Evolutionary conservation across 306 rosid genomes (phyloP).

Genomic region (Prunus padus): DNA sequence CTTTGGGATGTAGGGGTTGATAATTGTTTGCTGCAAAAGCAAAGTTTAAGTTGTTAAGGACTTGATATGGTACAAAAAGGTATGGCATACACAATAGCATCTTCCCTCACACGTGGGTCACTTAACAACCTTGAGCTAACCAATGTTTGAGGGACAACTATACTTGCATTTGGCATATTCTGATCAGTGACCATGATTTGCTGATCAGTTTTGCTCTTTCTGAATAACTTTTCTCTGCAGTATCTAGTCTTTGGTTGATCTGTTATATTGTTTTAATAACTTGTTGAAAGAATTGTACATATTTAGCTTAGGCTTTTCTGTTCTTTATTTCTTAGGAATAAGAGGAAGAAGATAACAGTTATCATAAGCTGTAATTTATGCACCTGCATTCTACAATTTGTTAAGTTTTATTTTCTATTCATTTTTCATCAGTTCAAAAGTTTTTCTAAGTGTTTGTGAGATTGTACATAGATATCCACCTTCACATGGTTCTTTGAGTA

Average conservation of each 20-base stretch:
- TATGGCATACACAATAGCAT: neutral
- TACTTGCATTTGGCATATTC: too few relatives aligned
- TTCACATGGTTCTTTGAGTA: neutral
- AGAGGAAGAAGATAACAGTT: too few relatives aligned
- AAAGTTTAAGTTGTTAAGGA: neutral
- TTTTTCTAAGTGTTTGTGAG: too few relatives aligned
- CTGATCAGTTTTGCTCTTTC: neutral
- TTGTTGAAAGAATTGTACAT: neutral
- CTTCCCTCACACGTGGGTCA: neutral
- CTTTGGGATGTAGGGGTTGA: neutral
- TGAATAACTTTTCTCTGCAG: too few relatives aligned
- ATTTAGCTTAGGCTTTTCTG: too few relatives aligned
- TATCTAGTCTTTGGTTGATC: neutral
- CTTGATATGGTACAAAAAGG: too few relatives aligned
- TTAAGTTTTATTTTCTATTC: too few relatives aligned
- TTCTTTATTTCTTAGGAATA: too few relatives aligned
- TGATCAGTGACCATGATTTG: neutral
- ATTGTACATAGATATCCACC: neutral
- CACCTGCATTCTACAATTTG: too few relatives aligned
- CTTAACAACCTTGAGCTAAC: neutral
- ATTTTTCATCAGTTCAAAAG: too few relatives aligned
- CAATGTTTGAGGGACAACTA: too few relatives aligned
- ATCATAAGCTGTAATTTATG: too few relatives aligned
- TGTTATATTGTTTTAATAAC: neutral
- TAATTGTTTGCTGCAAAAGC: neutral